These are phyloP conservation scores for Digitaria exilis DNA, from an alignment of 202 grass and related monocot genomes.

Conservation along the genomic window DNA sequence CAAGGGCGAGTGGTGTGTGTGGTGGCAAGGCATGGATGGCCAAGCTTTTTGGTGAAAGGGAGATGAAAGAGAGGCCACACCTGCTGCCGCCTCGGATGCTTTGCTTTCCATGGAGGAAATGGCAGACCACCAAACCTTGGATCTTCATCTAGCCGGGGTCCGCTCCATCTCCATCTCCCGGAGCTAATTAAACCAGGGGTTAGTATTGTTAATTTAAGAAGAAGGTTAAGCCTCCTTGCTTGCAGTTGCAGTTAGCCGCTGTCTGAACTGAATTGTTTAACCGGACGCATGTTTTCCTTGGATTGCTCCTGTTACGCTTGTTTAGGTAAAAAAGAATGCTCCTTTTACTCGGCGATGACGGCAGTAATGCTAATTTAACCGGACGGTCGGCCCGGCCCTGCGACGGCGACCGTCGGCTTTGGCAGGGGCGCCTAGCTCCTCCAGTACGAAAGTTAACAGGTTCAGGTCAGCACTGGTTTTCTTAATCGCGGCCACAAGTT, in stretches of 20 bases:
- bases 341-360: slow-evolving; percentile 14
- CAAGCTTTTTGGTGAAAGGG: slow-evolving; percentile 45
- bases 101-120: neutral
- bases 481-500: slow-evolving; percentile 30
- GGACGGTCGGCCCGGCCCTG: slow-evolving; percentile 37
- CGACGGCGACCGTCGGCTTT: slow-evolving; percentile 18
- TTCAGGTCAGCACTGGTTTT: neutral
- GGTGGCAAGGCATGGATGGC: slow-evolving; percentile 20
- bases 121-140: slow-evolving; percentile 49
- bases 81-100: slow-evolving; percentile 29
- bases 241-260: slow-evolving; percentile 22
- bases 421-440: neutral
- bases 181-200: neutral
- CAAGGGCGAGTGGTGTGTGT: neutral
- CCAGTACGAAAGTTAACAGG: neutral
- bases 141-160: neutral
- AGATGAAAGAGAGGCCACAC: neutral
- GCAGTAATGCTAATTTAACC: slow-evolving; percentile 29
- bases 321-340: neutral
- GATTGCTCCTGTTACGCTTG: neutral
- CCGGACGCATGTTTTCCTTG: neutral
- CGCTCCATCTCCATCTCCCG: neutral
- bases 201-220: slow-evolving; percentile 9
- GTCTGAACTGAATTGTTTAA: slow-evolving; percentile 25
- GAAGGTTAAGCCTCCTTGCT: no score